Percentiles rank a stretch among this genome's conserved stretches.
Conservation (phyloP, 305 asterid genomes). For the Rubia peregrina region DNA sequence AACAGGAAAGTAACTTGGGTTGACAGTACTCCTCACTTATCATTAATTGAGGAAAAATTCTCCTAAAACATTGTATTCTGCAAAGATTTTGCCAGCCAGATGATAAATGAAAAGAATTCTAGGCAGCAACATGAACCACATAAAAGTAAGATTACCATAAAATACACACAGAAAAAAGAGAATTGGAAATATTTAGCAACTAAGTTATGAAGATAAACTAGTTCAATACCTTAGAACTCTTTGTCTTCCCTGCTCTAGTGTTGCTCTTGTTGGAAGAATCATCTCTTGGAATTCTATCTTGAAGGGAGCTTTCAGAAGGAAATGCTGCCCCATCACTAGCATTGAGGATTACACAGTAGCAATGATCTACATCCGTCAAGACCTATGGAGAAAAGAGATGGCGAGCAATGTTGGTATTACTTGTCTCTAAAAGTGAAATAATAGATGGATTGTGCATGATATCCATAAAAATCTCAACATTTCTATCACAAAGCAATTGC, state of each 20-base stretch:
- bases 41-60: not conserved
- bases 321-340: constrained; percentile 88
- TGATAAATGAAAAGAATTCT: not conserved
- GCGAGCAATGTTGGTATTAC: not conserved
- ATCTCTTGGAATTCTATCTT: constrained; percentile 29
- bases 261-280: constrained; percentile 37
- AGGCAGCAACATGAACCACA: too few species aligned
- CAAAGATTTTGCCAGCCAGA: not conserved
- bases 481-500: not conserved
- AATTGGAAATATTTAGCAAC: not conserved
- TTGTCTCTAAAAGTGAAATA: not conserved
- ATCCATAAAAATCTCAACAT: not conserved
- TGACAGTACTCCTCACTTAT: not conserved
- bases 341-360: constrained; percentile 86
- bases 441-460: not conserved
- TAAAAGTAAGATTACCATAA: not conserved
- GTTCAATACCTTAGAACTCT: constrained; percentile 56
- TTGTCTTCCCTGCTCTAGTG: constrained; percentile 41
- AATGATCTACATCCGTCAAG: constrained; percentile 89
- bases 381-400: constrained; percentile 40
- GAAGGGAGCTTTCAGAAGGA: constrained; percentile 46
- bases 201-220: constrained; percentile 2
- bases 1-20: not conserved
- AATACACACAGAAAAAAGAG: not conserved
- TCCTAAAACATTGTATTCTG: not conserved